These are phyloP conservation scores for Prototheca wickerhamii DNA, from an alignment of 163 green algal genomes.

Conservation along the genomic window DNA sequence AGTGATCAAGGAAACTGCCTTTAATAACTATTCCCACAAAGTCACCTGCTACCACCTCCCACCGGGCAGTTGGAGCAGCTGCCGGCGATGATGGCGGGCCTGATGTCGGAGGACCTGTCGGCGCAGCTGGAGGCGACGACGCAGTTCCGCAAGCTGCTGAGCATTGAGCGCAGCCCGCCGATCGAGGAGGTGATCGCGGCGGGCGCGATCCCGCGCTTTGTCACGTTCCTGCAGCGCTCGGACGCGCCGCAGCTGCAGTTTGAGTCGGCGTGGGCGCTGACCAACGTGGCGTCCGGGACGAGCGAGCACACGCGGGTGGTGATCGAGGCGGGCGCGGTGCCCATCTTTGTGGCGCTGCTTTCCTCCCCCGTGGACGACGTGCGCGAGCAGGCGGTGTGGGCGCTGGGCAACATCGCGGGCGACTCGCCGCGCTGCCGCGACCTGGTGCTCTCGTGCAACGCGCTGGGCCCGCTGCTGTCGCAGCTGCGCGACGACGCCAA, in stretches of 20 bases:
- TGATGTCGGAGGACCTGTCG: constrained; percentile 67
- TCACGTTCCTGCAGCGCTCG: constrained; percentile 85
- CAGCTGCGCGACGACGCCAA: constrained; percentile 81
- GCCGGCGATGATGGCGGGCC: constrained; percentile 80
- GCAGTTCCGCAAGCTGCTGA: constrained; percentile 96
- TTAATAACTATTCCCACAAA: too few relatives aligned
- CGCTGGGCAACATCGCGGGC: constrained; percentile 95
- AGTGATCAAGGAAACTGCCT: not conserved
- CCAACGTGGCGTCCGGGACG: constrained; percentile 96
- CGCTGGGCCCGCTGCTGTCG: constrained; percentile 73
- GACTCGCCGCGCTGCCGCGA: constrained; percentile 70
- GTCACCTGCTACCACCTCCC: not conserved
- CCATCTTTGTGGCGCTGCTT: constrained; percentile 96
- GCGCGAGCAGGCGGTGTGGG: constrained; percentile 98
- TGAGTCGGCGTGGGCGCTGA: constrained; percentile 94
- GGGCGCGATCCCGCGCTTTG: constrained; percentile 89
- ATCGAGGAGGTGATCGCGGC: constrained; percentile 98
- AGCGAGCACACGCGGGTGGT: constrained; percentile 93
- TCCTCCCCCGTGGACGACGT: constrained; percentile 89
- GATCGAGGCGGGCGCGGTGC: constrained; percentile 91
- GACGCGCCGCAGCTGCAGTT: constrained; percentile 91
- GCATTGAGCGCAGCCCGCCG: constrained; percentile 88
- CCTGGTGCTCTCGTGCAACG: constrained; percentile 66
- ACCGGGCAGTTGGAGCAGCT: constrained; percentile 78
- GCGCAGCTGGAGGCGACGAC: constrained; percentile 93